phyloP scores from a whole-genome alignment of 2,329 filamentous ascomycete species.

The Aureobasidium uvarum region DNA sequence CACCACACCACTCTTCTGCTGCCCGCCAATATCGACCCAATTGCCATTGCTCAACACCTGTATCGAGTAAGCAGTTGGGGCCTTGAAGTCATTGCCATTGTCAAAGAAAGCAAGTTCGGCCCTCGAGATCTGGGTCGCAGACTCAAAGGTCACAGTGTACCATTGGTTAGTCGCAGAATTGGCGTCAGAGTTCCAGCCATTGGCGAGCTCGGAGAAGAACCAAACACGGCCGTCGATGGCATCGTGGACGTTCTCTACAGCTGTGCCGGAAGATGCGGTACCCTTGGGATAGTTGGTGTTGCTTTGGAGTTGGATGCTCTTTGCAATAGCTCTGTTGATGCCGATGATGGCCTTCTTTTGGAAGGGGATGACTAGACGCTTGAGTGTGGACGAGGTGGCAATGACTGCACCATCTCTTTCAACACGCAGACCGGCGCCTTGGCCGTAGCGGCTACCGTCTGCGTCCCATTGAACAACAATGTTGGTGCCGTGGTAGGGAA shows the following conservation, averaged over 20 bases:
- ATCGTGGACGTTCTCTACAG: slow-evolving; percentile 37
- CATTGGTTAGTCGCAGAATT: slow-evolving; percentile 38
- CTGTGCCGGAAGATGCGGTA: slow-evolving; percentile 36
- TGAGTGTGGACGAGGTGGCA: slow-evolving; percentile 35
- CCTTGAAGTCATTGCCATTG: slow-evolving; percentile 35
- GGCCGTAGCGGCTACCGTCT: slow-evolving; percentile 38
- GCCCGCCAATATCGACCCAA: slow-evolving; percentile 37
- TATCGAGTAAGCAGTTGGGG: slow-evolving; percentile 37
- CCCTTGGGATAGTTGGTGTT: slow-evolving; percentile 37
- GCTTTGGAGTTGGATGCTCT: slow-evolving; percentile 41
- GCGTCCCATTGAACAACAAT: slow-evolving; percentile 47
- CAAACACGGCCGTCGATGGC: slow-evolving; percentile 44
- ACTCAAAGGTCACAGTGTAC: slow-evolving; percentile 43
- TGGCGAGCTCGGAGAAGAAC: slow-evolving; percentile 43
- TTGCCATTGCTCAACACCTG: slow-evolving; percentile 33
- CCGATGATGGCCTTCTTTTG: slow-evolving; percentile 32
- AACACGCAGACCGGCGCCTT: slow-evolving; percentile 37
- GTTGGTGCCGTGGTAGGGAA: slow-evolving; percentile 46
- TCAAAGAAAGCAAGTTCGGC: slow-evolving; percentile 44
- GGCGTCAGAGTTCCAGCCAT: slow-evolving; percentile 42
- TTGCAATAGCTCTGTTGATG: slow-evolving; percentile 38
- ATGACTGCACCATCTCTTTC: slow-evolving; percentile 41
- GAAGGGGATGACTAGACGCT: slow-evolving; percentile 34
- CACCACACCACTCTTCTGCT: slow-evolving; percentile 32
- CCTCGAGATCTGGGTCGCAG: slow-evolving; percentile 33